phyloP scores from a whole-genome alignment of 2,329 filamentous ascomycete genomes.

The Penicillium sp. region DNA sequence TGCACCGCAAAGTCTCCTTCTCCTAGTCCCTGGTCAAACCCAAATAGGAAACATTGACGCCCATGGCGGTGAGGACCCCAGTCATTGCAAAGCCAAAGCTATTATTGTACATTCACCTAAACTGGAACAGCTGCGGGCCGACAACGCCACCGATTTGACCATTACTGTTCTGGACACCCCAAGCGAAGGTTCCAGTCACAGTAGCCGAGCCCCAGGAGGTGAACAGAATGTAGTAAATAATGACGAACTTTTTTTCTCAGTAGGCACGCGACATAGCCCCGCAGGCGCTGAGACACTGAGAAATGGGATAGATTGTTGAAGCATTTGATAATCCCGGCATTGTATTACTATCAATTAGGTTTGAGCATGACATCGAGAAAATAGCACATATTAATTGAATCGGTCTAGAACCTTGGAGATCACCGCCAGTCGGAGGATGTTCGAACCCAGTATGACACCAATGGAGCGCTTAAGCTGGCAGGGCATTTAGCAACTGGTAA shows the following conservation, averaged over 20 bases:
- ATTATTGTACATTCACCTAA: background rate
- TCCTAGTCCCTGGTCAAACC: background rate
- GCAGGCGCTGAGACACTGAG: background rate
- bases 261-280: background rate
- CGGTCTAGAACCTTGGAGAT: background rate
- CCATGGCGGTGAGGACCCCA: background rate
- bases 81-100: background rate
- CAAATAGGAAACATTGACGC: background rate
- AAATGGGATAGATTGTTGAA: background rate
- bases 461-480: background rate
- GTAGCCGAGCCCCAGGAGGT: background rate
- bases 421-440: background rate
- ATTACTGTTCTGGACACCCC: background rate
- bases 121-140: background rate
- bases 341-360: background rate
- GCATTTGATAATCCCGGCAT: background rate
- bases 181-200: background rate
- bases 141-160: background rate
- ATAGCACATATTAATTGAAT: background rate
- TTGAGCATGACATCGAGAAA: background rate
- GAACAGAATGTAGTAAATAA: background rate
- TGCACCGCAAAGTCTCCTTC: background rate
- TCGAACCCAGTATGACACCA: background rate
- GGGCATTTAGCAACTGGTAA: background rate
- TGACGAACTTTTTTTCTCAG: background rate